Conservation (phyloP, 2,329 filamentous ascomycete species). For the Xylariaceae sp. region DNA sequence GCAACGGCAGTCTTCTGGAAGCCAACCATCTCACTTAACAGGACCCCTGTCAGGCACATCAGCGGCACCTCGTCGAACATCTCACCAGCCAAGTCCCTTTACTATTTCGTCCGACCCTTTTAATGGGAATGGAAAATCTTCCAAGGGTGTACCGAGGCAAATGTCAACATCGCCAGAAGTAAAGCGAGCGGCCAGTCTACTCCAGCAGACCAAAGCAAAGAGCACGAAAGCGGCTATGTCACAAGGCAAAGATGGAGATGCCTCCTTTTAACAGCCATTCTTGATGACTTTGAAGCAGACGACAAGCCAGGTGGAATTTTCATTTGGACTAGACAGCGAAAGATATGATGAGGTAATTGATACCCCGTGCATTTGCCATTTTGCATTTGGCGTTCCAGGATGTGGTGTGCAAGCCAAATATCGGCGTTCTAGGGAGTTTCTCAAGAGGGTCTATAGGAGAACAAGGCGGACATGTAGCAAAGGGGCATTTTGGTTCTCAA, state of each 20-base stretch:
- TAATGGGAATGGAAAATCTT: constrained; percentile 25
- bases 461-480: no score
- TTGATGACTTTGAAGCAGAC: constrained; percentile 2
- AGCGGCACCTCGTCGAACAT: constrained; percentile 35
- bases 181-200: constrained; percentile 33
- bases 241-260: constrained; percentile 20
- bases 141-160: constrained; percentile 24
- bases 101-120: constrained; percentile 32
- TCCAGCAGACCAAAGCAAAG: constrained; percentile 31
- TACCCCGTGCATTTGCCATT: constrained; percentile 22
- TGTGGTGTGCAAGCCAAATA: constrained; percentile 11
- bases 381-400: constrained; percentile 26
- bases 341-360: constrained; percentile 23
- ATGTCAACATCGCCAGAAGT: constrained; percentile 43
- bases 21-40: constrained; percentile 29
- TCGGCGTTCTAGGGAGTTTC: no score
- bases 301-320: constrained; percentile 6
- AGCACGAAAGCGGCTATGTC: constrained; percentile 26
- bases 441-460: constrained; percentile 11
- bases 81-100: constrained; percentile 35
- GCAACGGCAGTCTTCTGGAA: constrained; percentile 37
- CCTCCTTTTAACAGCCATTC: constrained; percentile 11
- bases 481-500: constrained; percentile 14
- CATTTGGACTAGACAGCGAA: constrained; percentile 24
- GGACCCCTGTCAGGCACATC: constrained; percentile 29